Evolutionary conservation across 352 stramenopile species (phyloP).

Genomic region (Pythium volutum): DNA sequence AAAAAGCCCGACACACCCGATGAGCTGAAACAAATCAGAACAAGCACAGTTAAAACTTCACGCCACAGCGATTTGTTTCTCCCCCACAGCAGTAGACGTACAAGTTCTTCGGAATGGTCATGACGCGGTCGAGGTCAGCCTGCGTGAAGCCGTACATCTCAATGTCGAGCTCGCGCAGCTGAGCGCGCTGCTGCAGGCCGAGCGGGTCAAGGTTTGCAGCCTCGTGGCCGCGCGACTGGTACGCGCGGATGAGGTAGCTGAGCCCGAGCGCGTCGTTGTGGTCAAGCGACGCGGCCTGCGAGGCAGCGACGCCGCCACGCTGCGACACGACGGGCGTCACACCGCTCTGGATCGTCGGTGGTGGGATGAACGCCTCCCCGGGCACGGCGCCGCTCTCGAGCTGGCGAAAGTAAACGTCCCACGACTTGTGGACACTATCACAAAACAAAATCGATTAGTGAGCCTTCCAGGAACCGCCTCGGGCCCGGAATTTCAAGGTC

Average conservation of each 20-base stretch:
- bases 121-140: constrained; percentile 86
- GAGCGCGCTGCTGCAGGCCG: constrained; percentile 68
- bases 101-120: constrained; percentile 87
- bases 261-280: constrained; percentile 89
- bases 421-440: constrained; percentile 78
- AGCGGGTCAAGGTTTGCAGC: constrained; percentile 96
- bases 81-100: no score
- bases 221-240: constrained; percentile 96
- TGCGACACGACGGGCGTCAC: constrained; percentile 61
- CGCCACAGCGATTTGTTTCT: no score
- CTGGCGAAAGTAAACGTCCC: constrained; percentile 85
- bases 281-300: constrained; percentile 30
- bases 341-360: constrained; percentile 70
- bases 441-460: background rate
- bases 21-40: constrained; percentile 33
- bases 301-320: constrained; percentile 24
- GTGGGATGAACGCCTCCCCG: constrained; percentile 81
- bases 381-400: constrained; percentile 76
- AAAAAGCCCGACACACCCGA: constrained; percentile 89
- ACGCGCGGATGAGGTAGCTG: constrained; percentile 97
- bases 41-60: background rate
- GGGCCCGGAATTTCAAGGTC: constrained; percentile 18
- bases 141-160: constrained; percentile 92
- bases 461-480: background rate
- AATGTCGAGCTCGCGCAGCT: constrained; percentile 86